Base-by-base conservation (phyloP, 2,329 filamentous ascomycete genomes). In the Diaporthe caulivora region DNA sequence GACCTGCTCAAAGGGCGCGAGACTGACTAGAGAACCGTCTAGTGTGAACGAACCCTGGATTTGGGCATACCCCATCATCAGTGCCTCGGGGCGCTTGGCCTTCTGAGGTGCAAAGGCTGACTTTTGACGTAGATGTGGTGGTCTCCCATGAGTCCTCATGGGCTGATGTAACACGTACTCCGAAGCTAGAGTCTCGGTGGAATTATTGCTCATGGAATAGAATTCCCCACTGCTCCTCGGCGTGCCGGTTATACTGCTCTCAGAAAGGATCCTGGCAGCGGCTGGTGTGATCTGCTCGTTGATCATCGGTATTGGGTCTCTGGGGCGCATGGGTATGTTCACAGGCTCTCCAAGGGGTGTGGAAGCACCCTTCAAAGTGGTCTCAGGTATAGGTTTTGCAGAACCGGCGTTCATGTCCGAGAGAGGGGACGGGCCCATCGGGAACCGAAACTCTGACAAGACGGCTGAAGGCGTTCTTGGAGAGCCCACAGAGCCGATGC, bases 11-110 rank as follows among this genome's bases (percentile, higher is more conserved):
- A 99, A 99, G 0, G 94, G 94, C 0, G 91, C 91, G 51, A 97
- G 92, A 78, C 97, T 96, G 74, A 99, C 92, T 29, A 99, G 85
- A 1, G 97, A 98, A 0, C 95, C 95, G 80, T 99, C 97, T 9
- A 99, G 85, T 0, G 92, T 95, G 78, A 99, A 99, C 0, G 94
- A 95, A 5, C 97, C 97, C 82, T 95, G 94, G 2, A 98, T 91
- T 78, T 99, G 97, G 3, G 94, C 96, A 83, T 97, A 99, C 0
- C 95, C 97, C 97, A 99, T 99, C 91, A 99, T 97, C 70, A 99
- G 85, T 1, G 93, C 92, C 81, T 98, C 95, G 0, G 94, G 91
- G 51, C 86, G 81, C 78, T 84, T 86, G 53, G 86, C 80, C 60
- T 85, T 84, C 75, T 84, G 83, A 73, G 81, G 82, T 74, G 82